These are phyloP conservation scores for Talaromyces sp. DNA, from an alignment of 2,329 filamentous ascomycete genomes.

Conservation along the genomic window DNA sequence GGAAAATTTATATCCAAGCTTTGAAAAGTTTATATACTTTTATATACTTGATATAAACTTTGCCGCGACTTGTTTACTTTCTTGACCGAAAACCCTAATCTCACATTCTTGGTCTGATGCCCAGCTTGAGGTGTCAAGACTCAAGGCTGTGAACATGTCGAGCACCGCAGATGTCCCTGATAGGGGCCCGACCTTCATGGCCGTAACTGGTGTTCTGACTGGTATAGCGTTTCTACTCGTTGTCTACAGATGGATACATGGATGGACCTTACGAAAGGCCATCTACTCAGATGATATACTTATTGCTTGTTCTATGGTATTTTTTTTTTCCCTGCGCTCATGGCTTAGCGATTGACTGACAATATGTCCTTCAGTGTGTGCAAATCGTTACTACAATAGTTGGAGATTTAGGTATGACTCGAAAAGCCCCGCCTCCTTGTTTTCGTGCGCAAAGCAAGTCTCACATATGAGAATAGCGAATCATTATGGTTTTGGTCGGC, in stretches of 20 bases:
- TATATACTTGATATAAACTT: not conserved
- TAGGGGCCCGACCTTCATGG: conserved; percentile 14
- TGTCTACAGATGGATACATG: conserved; percentile 12
- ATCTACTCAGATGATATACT: conserved; percentile 15
- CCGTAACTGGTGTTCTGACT: conserved; percentile 14
- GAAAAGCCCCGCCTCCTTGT: not conserved
- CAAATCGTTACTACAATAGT: conserved; percentile 15
- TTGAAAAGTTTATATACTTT: no score
- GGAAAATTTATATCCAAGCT: not conserved
- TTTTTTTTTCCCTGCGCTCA: not conserved
- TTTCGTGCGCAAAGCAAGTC: not conserved
- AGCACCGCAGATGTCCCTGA: conserved; percentile 10
- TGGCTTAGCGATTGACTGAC: not conserved
- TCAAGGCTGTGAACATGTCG: not conserved
- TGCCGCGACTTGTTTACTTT: not conserved
- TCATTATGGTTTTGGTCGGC: conserved; percentile 17
- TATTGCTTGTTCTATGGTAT: conserved; percentile 16
- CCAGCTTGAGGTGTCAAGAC: no score
- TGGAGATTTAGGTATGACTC: conserved; percentile 15
- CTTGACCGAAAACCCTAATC: not conserved
- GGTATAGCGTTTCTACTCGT: conserved; percentile 14
- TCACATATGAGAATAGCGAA: conserved; percentile 9
- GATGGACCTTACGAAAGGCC: conserved; percentile 7
- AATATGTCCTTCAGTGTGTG: conserved; percentile 1
- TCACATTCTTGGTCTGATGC: not conserved